Evolutionary conservation across 2,329 filamentous ascomycete species (phyloP), one percentile per base, ranked within the genome.

Genomic region (Phialemoniopsis sp.): DNA sequence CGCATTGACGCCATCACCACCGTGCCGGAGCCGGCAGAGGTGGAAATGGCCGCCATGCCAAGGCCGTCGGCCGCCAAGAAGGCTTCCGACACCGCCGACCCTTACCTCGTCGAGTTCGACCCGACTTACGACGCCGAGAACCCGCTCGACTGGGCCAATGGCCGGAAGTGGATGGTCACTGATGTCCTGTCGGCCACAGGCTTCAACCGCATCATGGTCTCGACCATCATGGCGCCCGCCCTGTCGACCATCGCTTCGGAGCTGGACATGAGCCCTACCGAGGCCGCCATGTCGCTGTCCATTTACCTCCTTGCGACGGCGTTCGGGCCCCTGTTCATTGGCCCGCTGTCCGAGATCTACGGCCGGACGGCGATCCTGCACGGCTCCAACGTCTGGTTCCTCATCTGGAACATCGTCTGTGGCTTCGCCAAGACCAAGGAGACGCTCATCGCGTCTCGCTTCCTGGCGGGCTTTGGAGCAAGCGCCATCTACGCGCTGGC

Each of bases 181-280:
- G 52, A 68, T 35, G 62, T 72, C 4, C 58, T 74, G 1, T 73
- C 71, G 0, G 64, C 64, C 3, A 70, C 67, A 0, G 70, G 69
- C 8, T 73, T 76, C 46, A 72, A 70, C 33, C 67, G 67, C 9
- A 72, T 74, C 42, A 62, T 76, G 45, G 67, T 72, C 0, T 72
- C 68, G 4, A 72, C 70, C 1, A 73, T 76, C 50, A 69, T 75
- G 57, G 71, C 72, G 0, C 70, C 70, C 0, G 70, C 69, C 0
- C 47, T 83, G 18, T 46, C 61, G 2, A 50, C 63, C 2, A 73
- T 83, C 33, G 64, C 68, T 5, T 50, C 52, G 2, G 73, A 81
- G 30, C 58, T 82, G 12, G 32, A 70, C 32, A 78, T 82, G 52
- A 67, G 50, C 6, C 54, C 63, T 7, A 56, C 58, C 29, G 62